These are phyloP conservation scores for Ogataea methylovora DNA, from an alignment of 805 yeast species.

Conservation along the genomic window DNA sequence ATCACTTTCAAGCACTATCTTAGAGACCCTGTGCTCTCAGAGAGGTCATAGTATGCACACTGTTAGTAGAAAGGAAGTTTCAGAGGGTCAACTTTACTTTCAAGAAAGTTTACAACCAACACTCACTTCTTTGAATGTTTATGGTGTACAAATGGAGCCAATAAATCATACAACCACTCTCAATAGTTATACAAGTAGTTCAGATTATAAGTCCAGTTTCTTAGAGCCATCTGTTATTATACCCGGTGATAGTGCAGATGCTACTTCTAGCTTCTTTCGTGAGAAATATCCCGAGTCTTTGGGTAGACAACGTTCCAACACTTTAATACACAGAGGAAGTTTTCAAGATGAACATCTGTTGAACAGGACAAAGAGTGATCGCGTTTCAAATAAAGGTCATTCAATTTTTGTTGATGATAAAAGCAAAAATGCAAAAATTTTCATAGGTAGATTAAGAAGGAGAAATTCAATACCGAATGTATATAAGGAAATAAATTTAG, in stretches of 20 bases:
- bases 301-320: neutral
- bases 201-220: too few species aligned
- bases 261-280: too few species aligned
- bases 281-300: too few species aligned
- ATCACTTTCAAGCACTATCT: constrained; percentile 10
- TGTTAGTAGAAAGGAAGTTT: neutral
- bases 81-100: constrained; percentile 1
- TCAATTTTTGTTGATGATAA: neutral
- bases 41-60: neutral
- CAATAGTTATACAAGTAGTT: neutral
- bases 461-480: constrained; percentile 33
- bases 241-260: too few species aligned
- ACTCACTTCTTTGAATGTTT: neutral
- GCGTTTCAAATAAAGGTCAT: neutral
- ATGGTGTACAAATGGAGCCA: constrained; percentile 2
- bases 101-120: constrained; percentile 1
- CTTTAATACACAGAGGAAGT: constrained; percentile 4
- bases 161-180: neutral
- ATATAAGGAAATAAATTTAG: constrained; percentile 23
- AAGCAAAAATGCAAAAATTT: constrained; percentile 2
- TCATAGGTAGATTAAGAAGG: constrained; percentile 21
- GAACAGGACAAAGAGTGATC: neutral
- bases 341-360: constrained; percentile 1
- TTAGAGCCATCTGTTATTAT: too few species aligned
- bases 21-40: neutral